Conservation (phyloP, 2,329 filamentous ascomycete species). For the Sporothrix luriei region DNA sequence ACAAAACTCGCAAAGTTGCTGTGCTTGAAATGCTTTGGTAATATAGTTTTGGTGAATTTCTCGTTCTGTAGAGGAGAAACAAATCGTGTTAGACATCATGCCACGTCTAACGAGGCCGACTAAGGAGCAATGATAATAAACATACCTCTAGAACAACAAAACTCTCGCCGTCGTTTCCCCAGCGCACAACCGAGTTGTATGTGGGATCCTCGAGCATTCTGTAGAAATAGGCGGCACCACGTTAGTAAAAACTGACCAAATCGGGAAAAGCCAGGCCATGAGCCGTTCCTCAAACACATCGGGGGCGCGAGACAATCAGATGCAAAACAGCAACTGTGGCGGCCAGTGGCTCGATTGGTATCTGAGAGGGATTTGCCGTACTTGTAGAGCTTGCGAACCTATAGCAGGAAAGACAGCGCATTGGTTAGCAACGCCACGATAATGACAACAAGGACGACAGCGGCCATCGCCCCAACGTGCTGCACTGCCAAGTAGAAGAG, state of each 20-base stretch:
- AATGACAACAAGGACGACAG: background rate
- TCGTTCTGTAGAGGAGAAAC: slow-evolving; percentile 68
- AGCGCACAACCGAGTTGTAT: slow-evolving; percentile 89
- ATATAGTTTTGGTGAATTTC: slow-evolving; percentile 95
- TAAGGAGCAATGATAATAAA: background rate
- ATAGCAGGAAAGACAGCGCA: slow-evolving; percentile 32
- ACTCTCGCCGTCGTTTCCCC: slow-evolving; percentile 92
- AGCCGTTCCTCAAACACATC: background rate
- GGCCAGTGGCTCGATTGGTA: background rate
- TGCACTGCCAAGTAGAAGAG: background rate
- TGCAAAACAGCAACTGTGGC: background rate
- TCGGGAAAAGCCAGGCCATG: background rate
- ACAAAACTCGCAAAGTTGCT: slow-evolving; percentile 98
- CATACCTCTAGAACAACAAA: slow-evolving; percentile 95
- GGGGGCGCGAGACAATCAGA: background rate
- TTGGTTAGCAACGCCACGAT: slow-evolving; percentile 28
- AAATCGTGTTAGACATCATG: background rate
- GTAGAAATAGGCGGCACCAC: slow-evolving; percentile 30
- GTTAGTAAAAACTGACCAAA: slow-evolving; percentile 1
- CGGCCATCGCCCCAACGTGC: background rate
- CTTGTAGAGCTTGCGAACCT: slow-evolving; percentile 99
- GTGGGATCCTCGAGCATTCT: slow-evolving; percentile 97
- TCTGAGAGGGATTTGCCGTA: slow-evolving; percentile 49
- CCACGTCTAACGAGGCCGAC: background rate
- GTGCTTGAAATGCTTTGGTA: slow-evolving; percentile 98